Evolutionary conservation across 495 filamentous ascomycete genomes (phyloP).

Genomic region (Daldinia childiae): DNA sequence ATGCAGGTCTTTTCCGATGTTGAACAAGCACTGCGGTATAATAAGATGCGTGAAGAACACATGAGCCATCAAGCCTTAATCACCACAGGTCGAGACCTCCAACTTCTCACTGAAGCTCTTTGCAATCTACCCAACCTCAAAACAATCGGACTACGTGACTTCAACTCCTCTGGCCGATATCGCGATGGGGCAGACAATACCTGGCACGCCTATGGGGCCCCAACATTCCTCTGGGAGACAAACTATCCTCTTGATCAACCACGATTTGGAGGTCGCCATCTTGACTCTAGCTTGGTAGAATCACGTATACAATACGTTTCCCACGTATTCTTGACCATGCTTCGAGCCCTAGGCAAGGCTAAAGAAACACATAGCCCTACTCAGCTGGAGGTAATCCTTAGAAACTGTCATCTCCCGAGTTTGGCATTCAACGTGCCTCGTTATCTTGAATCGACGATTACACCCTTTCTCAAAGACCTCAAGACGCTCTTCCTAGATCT

Average conservation of each 20-base stretch:
- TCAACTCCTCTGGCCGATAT: slow-evolving; percentile 34
- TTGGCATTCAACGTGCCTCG: slow-evolving; percentile 49
- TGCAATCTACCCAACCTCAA: slow-evolving; percentile 57
- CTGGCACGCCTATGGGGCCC: slow-evolving; percentile 50
- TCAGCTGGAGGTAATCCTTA: slow-evolving; percentile 53
- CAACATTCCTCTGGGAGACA: slow-evolving; percentile 36
- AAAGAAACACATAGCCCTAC: slow-evolving; percentile 25
- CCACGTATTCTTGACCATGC: slow-evolving; percentile 41
- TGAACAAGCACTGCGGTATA: slow-evolving; percentile 4
- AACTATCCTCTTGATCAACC: slow-evolving; percentile 4
- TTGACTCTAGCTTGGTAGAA: neutral
- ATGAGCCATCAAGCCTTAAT: slow-evolving; percentile 49
- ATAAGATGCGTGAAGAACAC: slow-evolving; percentile 9
- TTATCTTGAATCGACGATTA: slow-evolving; percentile 38
- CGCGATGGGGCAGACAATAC: slow-evolving; percentile 30
- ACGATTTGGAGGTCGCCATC: neutral
- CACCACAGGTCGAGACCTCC: slow-evolving; percentile 49
- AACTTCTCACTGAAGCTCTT: slow-evolving; percentile 62
- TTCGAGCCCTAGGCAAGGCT: slow-evolving; percentile 47
- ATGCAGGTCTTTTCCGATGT: neutral
- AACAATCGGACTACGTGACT: slow-evolving; percentile 61
- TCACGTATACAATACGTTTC: slow-evolving; percentile 14
- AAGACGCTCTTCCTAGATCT: slow-evolving; percentile 52
- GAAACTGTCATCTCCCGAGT: slow-evolving; percentile 37
- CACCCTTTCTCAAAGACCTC: slow-evolving; percentile 47